Conservation (phyloP, 306 rosid species). For the Glycine tomentella region DNA sequence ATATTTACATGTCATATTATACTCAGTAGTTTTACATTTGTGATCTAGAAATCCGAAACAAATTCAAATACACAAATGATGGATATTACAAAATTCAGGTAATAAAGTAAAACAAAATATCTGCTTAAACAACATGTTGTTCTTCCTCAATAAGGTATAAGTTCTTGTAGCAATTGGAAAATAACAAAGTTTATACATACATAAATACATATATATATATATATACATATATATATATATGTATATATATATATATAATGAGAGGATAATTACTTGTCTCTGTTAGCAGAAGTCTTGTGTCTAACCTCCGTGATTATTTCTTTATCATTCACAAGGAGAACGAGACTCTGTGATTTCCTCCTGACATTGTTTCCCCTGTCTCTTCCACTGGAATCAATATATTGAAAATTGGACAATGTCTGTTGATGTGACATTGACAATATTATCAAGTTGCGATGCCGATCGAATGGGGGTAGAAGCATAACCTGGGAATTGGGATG, state of each 20-base stretch:
- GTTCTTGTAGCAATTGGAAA: too few relatives aligned
- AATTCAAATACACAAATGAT: constrained; percentile 26
- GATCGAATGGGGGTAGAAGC: too few relatives aligned
- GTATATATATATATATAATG: neutral
- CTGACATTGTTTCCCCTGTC: constrained; percentile 94
- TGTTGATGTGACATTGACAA: constrained; percentile 50
- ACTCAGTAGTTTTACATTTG: neutral
- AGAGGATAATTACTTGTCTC: constrained; percentile 73
- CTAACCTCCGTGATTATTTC: constrained; percentile 86
- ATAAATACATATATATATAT: too few relatives aligned
- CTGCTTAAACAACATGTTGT: too few relatives aligned
- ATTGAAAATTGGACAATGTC: constrained; percentile 83
- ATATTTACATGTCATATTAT: neutral
- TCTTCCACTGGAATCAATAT: constrained; percentile 90
- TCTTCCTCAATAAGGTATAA: too few relatives aligned
- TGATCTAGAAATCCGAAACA: constrained; percentile 28
- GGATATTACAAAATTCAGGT: constrained; percentile 1
- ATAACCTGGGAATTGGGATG: too few relatives aligned
- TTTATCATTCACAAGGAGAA: constrained; percentile 85
- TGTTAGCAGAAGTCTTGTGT: constrained; percentile 86
- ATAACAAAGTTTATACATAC: too few relatives aligned
- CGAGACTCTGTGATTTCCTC: constrained; percentile 84
- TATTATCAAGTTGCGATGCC: constrained; percentile 36
- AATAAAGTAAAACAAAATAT: neutral
- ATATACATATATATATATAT: too few relatives aligned